A percentile compares a stretch with the other conserved stretches of the same genome.
phyloP scores from a whole-genome alignment of 2,329 filamentous ascomycete species.

The Tolypocladium cylindrosporum region DNA sequence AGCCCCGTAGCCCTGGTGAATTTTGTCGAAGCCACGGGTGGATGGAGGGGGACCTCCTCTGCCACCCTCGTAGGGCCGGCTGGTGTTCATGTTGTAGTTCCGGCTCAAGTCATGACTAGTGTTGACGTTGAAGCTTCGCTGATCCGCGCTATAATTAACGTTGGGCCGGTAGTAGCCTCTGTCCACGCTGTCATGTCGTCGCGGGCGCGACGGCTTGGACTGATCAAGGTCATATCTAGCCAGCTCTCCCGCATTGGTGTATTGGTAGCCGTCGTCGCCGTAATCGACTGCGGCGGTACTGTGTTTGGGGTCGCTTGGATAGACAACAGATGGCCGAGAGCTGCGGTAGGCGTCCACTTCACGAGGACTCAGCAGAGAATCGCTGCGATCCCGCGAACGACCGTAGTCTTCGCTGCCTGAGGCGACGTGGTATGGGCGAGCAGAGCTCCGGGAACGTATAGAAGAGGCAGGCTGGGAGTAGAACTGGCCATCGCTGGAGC shows the following conservation, averaged over 20 bases:
- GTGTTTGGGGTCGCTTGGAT: constrained; percentile 32
- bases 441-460: constrained; percentile 38
- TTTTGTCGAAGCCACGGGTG: constrained; percentile 61
- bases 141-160: constrained; percentile 39
- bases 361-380: constrained; percentile 27
- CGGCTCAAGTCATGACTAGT: constrained; percentile 33
- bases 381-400: constrained; percentile 39
- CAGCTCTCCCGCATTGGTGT: constrained; percentile 53
- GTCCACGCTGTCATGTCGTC: constrained; percentile 46
- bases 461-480: constrained; percentile 51
- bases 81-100: constrained; percentile 26
- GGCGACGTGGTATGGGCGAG: constrained; percentile 36
- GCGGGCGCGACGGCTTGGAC: constrained; percentile 27
- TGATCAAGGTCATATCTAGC: constrained; percentile 52
- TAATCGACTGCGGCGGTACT: constrained; percentile 37
- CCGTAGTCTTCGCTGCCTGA: constrained; percentile 42
- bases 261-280: constrained; percentile 51
- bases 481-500: constrained; percentile 39
- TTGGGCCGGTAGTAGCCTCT: constrained; percentile 45
- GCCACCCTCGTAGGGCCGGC: constrained; percentile 24
- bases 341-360: constrained; percentile 36
- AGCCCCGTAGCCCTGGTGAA: constrained; percentile 44
- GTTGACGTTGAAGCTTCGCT: constrained; percentile 34
- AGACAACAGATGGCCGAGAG: constrained; percentile 34
- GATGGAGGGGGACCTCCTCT: constrained; percentile 53